These are phyloP conservation scores for Nitzschia sp. DNA, from an alignment of 108 stramenopile species.

Conservation along the genomic window DNA sequence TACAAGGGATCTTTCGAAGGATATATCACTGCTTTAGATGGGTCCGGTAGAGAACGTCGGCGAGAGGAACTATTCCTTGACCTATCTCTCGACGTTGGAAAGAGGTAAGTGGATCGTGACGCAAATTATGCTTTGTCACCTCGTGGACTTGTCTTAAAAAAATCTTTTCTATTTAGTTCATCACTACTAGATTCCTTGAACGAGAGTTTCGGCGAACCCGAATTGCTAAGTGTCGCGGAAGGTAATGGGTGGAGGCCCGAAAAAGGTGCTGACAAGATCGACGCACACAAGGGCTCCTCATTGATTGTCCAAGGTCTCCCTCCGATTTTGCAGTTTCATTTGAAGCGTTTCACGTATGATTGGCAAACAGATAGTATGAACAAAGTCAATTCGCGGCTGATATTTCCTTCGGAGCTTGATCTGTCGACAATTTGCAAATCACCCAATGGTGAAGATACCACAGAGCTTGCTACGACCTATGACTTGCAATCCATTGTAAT, in stretches of 20 bases:
- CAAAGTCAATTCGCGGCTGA: conserved; percentile 68
- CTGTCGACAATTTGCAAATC: conserved; percentile 17
- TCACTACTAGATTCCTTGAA: conserved; percentile 48
- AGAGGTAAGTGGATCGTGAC: conserved; percentile 31
- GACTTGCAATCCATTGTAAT: conserved; percentile 82
- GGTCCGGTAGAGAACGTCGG: conserved; percentile 61
- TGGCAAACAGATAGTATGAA: conserved; percentile 74
- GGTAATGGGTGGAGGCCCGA: conserved; percentile 91
- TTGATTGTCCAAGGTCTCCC: conserved; percentile 67
- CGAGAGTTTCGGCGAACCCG: conserved; percentile 67
- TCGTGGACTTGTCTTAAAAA: too few species aligned
- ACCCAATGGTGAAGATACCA: conserved; percentile 11
- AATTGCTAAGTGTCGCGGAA: conserved; percentile 68
- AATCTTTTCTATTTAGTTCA: too few species aligned
- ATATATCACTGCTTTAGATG: conserved; percentile 67
- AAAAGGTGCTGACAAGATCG: conserved; percentile 83
- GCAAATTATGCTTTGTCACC: too few species aligned
- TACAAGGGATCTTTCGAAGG: conserved; percentile 78
- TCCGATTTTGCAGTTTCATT: conserved; percentile 74
- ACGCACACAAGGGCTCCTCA: conserved; percentile 77
- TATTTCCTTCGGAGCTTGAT: conserved; percentile 60
- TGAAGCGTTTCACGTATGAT: conserved; percentile 86
- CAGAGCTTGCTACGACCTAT: conserved; percentile 38
- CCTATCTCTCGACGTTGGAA: conserved; percentile 68
- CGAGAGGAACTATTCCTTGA: conserved; percentile 77